A percentile compares a stretch with the other conserved stretches of the same genome.
Conservation (phyloP, 1,284 basidiomycete species). For the Ustilago crameri region DNA sequence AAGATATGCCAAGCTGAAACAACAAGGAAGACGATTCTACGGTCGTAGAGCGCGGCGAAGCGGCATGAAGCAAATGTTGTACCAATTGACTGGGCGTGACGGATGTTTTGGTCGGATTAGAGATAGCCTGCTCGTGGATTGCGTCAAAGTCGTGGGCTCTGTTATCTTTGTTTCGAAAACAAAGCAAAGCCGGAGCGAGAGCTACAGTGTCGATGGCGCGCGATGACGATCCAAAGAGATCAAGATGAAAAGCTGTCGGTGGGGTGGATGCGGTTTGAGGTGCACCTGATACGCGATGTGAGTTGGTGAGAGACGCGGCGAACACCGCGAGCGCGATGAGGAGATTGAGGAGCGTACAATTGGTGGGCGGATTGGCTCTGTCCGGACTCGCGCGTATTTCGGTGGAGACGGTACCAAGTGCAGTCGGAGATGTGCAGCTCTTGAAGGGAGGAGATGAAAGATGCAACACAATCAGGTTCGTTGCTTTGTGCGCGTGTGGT, state of each 20-base stretch:
- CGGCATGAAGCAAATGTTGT: neutral
- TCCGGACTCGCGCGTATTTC: too few species aligned
- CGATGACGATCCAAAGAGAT: conserved; percentile 9
- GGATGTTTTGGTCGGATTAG: neutral
- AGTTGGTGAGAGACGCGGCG: too few species aligned
- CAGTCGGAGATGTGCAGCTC: too few species aligned
- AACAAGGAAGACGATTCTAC: neutral
- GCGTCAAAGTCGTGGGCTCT: too few species aligned
- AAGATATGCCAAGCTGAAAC: neutral
- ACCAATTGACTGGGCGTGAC: neutral
- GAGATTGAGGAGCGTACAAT: too few species aligned
- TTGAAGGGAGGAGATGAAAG: too few species aligned
- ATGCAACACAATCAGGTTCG: too few species aligned
- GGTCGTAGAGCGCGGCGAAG: neutral
- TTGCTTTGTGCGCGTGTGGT: neutral
- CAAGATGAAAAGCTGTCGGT: conserved; percentile 12
- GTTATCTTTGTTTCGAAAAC: neutral
- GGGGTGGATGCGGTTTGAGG: neutral
- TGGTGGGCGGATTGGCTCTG: too few species aligned
- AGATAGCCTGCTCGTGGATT: too few species aligned
- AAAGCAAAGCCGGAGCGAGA: neutral
- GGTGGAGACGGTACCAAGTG: too few species aligned
- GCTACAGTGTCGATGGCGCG: neutral
- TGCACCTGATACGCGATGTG: too few species aligned
- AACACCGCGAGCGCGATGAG: conserved; percentile 1